phyloP scores from a whole-genome alignment of 2,329 filamentous ascomycete species.

The Raffaelea arxii region DNA sequence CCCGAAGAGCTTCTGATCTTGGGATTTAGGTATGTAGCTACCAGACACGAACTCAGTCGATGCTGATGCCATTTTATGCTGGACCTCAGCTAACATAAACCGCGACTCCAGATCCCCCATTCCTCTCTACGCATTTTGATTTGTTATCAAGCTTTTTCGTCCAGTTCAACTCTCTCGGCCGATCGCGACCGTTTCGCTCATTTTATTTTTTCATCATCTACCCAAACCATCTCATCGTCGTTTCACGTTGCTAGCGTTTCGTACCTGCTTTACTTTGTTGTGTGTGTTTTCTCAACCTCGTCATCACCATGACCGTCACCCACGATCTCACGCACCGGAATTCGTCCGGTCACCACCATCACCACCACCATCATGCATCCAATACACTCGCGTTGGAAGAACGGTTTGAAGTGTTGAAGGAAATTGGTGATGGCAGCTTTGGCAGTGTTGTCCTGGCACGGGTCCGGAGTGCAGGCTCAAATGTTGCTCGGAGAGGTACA shows the following conservation, averaged over 20 bases:
- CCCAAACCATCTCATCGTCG: not conserved
- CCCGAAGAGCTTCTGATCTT: constrained; percentile 2
- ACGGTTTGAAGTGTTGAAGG: constrained; percentile 92
- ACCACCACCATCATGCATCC: constrained; percentile 23
- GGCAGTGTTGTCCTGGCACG: constrained; percentile 89
- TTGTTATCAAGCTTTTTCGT: no score
- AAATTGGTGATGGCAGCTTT: constrained; percentile 98
- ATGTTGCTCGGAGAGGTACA: constrained; percentile 79
- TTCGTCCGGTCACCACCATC: constrained; percentile 42
- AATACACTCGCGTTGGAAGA: constrained; percentile 66
- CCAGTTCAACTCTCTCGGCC: constrained; percentile 1
- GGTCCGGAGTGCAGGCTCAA: constrained; percentile 81
- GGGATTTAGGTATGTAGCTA: constrained; percentile 7
- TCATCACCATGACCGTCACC: constrained; percentile 60
- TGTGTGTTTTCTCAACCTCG: not conserved
- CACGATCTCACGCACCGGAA: constrained; percentile 64
- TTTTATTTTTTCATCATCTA: no score
- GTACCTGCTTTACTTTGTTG: not conserved
- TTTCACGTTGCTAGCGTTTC: not conserved
- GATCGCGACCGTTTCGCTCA: constrained; percentile 3
- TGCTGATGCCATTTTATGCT: no score
- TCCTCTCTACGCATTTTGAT: not conserved
- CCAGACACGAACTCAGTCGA: no score
- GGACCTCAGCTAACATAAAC: no score
- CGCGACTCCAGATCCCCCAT: not conserved